phyloP scores from a whole-genome alignment of 257 asterid genomes.

The Anisodus tanguticus region DNA sequence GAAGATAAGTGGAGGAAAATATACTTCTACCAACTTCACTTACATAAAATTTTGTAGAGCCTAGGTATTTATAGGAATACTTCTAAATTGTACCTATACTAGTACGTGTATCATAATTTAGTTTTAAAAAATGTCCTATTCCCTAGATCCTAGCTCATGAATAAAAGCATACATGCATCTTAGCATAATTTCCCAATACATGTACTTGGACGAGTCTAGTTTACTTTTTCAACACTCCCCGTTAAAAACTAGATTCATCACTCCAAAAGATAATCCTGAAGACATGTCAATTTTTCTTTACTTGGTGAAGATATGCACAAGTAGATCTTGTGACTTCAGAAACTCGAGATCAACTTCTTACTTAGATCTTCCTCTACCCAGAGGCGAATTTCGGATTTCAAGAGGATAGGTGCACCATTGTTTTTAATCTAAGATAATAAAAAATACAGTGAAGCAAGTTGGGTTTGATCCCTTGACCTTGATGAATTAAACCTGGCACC shows the following conservation, averaged over 20 bases:
- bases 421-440: too few species aligned
- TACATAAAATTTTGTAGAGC: neutral
- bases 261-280: neutral
- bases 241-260: constrained; percentile 2
- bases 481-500: too few species aligned
- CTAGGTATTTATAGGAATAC: neutral
- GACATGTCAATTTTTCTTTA: neutral
- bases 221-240: neutral
- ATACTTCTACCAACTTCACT: neutral
- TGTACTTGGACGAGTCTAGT: neutral
- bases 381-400: too few species aligned
- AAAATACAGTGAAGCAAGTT: too few species aligned
- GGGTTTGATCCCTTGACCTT: too few species aligned
- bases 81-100: neutral
- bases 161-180: neutral
- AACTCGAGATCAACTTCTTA: too few species aligned
- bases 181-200: neutral
- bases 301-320: too few species aligned
- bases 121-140: constrained; percentile 4
- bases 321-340: too few species aligned
- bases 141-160: neutral
- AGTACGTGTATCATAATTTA: neutral
- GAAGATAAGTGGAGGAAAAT: neutral
- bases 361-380: too few species aligned
- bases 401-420: too few species aligned